Evolutionary conservation across 306 rosid species (phyloP).

Genomic region (Pueraria montana): DNA sequence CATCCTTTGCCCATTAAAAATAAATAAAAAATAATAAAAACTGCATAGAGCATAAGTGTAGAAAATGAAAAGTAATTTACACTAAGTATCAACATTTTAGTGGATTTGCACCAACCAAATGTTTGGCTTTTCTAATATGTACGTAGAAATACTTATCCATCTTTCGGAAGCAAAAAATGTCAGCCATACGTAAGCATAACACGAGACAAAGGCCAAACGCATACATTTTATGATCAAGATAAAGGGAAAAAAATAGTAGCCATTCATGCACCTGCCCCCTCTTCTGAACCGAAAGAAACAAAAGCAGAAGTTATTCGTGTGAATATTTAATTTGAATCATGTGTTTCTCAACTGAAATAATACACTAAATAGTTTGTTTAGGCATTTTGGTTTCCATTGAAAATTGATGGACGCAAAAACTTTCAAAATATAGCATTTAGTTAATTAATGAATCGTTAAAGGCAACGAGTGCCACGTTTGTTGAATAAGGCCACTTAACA

Average conservation of each 20-base stretch:
- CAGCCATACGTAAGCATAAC: not conserved
- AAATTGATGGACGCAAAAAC: not conserved
- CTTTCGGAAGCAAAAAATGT: not conserved
- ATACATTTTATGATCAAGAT: not conserved
- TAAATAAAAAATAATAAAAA: too few species aligned
- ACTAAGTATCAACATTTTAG: not conserved
- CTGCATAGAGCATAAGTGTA: not conserved
- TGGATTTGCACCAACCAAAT: constrained; percentile 14
- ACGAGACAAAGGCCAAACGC: not conserved
- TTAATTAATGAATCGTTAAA: not conserved
- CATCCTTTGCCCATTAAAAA: too few species aligned
- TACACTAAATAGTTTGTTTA: not conserved
- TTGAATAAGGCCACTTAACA: too few species aligned
- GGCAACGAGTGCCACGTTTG: constrained; percentile 10
- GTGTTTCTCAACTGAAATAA: constrained; percentile 23
- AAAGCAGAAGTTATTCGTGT: not conserved
- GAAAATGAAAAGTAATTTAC: not conserved
- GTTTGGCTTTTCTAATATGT: not conserved
- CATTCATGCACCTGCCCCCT: constrained; percentile 34
- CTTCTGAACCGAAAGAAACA: not conserved
- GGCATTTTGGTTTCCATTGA: not conserved
- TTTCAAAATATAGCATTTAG: not conserved
- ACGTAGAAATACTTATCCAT: not conserved
- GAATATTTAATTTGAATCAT: constrained; percentile 5
- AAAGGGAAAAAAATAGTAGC: not conserved